Percentiles rank a stretch among this genome's conserved stretches.
phyloP scores from a whole-genome alignment of 176 grass and related monocot species.

The Oryza punctata region DNA sequence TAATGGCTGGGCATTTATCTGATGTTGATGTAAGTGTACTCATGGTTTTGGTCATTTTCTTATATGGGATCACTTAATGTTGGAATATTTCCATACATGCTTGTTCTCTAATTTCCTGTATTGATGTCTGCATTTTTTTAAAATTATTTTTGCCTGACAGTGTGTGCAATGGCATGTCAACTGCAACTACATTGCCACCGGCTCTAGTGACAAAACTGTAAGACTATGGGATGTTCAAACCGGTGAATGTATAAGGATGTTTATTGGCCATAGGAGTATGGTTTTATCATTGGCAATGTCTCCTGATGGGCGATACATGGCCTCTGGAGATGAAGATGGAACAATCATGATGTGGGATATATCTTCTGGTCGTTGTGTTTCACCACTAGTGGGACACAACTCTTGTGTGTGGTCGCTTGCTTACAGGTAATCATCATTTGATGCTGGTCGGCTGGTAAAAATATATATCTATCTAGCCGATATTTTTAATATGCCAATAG shows the following conservation, averaged over 20 bases:
- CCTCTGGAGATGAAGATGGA: slow-evolving; percentile 95
- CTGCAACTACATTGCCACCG: slow-evolving; percentile 92
- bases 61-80: background rate
- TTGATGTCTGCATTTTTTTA: slow-evolving; percentile 14
- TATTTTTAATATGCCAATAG: slow-evolving; percentile 2
- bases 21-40: slow-evolving; percentile 91
- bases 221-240: slow-evolving; percentile 93
- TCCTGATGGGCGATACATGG: slow-evolving; percentile 90
- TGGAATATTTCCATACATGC: background rate
- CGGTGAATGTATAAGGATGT: slow-evolving; percentile 89
- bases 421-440: slow-evolving; percentile 69
- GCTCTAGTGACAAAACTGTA: slow-evolving; percentile 94
- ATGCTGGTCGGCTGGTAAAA: background rate
- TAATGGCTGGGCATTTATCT: slow-evolving; percentile 95
- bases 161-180: slow-evolving; percentile 99
- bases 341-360: slow-evolving; percentile 98
- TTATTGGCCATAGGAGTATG: slow-evolving; percentile 96
- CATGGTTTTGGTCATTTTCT: background rate
- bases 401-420: slow-evolving; percentile 93
- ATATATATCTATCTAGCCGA: background rate
- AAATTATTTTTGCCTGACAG: slow-evolving; percentile 53
- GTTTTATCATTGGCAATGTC: slow-evolving; percentile 94
- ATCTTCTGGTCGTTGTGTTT: slow-evolving; percentile 64
- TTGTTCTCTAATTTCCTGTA: background rate
- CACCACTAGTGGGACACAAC: slow-evolving; percentile 79